Percentiles rank a stretch among this genome's conserved stretches.
phyloP scores from a whole-genome alignment of 2,329 filamentous ascomycete species.

The Talaromyces amestolkiae region DNA sequence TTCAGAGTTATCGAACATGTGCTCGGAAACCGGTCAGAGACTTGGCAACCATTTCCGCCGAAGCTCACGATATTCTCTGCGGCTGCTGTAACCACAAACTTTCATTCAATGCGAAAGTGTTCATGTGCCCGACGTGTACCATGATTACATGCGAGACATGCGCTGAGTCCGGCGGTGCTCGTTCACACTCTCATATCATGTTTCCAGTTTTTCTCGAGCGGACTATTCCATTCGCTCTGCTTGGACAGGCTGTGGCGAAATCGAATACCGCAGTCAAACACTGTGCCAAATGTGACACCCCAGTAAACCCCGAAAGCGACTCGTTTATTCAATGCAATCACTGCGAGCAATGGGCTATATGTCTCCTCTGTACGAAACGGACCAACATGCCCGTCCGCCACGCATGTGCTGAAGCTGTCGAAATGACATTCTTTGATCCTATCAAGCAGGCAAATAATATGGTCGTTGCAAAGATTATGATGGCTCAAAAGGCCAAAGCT shows the following conservation, averaged over 20 bases:
- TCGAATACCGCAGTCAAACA: neutral
- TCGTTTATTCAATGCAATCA: slow-evolving; percentile 16
- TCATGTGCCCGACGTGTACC: slow-evolving; percentile 18
- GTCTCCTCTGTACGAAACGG: slow-evolving; percentile 16
- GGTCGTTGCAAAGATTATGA: slow-evolving; percentile 4
- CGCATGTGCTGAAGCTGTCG: slow-evolving; percentile 13
- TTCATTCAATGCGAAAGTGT: slow-evolving; percentile 5
- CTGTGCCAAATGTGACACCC: slow-evolving; percentile 17
- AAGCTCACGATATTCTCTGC: slow-evolving; percentile 19
- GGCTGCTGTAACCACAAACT: slow-evolving; percentile 18
- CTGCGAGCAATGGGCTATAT: slow-evolving; percentile 7
- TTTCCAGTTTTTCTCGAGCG: slow-evolving; percentile 8
- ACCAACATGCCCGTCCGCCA: slow-evolving; percentile 18
- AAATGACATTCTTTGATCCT: slow-evolving; percentile 19
- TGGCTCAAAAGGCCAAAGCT: slow-evolving; percentile 14
- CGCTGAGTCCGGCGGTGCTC: slow-evolving; percentile 17
- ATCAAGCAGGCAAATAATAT: slow-evolving; percentile 7
- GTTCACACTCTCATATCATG: slow-evolving; percentile 19
- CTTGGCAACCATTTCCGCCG: slow-evolving; percentile 14
- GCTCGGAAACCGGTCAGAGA: slow-evolving; percentile 17
- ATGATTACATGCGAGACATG: slow-evolving; percentile 17
- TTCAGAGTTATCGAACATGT: slow-evolving; percentile 16
- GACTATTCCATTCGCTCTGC: slow-evolving; percentile 11
- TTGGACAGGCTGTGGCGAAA: slow-evolving; percentile 5
- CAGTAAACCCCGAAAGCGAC: slow-evolving; percentile 8